Conservation (phyloP, 345 rosid genomes). For the Camelina neglecta region DNA sequence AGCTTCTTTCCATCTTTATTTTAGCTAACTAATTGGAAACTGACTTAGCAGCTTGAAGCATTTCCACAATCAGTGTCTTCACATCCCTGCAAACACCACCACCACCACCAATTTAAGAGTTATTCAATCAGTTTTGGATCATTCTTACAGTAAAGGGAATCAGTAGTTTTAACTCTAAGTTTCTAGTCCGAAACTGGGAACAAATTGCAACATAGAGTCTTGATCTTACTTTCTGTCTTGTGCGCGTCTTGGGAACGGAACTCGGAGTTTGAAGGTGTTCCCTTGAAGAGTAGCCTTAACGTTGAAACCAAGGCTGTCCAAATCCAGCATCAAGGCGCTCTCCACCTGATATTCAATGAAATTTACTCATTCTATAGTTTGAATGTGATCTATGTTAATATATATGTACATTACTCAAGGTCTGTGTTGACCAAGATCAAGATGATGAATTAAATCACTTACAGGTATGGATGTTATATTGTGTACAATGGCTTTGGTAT, state of each 20-base stretch:
- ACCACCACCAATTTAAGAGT: constrained; percentile 33
- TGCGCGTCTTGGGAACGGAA: constrained; percentile 84
- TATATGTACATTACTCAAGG: not conserved
- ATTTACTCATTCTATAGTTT: not conserved
- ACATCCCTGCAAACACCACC: constrained; percentile 68
- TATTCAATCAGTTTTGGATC: constrained; percentile 10
- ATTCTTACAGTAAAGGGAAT: not conserved
- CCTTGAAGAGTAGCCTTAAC: constrained; percentile 86
- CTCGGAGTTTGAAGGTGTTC: constrained; percentile 72
- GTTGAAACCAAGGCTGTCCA: constrained; percentile 92
- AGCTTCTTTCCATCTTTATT: constrained; percentile 23
- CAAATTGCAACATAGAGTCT: constrained; percentile 35
- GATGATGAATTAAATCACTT: constrained; percentile 29
- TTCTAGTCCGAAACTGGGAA: not conserved
- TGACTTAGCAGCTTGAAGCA: constrained; percentile 80
- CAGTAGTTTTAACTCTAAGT: not conserved
- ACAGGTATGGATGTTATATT: constrained; percentile 80
- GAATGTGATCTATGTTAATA: constrained; percentile 2
- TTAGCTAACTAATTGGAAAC: constrained; percentile 42
- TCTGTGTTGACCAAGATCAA: constrained; percentile 6
- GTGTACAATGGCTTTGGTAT: constrained; percentile 77
- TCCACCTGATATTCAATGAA: constrained; percentile 63
- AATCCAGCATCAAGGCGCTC: constrained; percentile 80
- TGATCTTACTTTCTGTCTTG: constrained; percentile 71
- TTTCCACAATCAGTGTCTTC: constrained; percentile 83